Evolutionary conservation across 2,329 filamentous ascomycete species (phyloP), one percentile per base, ranked within the genome.

Genomic region (Pezicula radicicola): DNA sequence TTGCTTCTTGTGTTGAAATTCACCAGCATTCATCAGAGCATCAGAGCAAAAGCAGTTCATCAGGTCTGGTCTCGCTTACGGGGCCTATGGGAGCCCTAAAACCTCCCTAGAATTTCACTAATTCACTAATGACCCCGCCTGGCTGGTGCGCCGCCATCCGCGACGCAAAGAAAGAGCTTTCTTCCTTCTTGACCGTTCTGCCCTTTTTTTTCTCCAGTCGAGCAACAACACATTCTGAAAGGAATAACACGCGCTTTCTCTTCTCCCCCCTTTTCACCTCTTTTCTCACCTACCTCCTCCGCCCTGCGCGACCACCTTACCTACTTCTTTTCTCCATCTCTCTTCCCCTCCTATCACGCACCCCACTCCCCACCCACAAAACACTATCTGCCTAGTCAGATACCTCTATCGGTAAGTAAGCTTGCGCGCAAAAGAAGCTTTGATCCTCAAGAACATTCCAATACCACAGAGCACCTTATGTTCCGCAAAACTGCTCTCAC

Each of bases 211-310:
- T 33, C 30, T 33, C 30, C 12, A 13, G 9, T 33, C 12, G 30
- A 10, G 9, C 30, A 25, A 33, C 30, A 33, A 33, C 37, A 10
- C 15, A 16, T 40, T 21, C 37, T 3, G 37, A 40, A 10, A 36
- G 47, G 42, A 37, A 49, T n/a, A 47, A 52, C 53, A 50, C 53
- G 39, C 48, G 56, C 53, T 47, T 55, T 54, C 51, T 43, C 55
- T 55, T 51, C 52, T 60, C 49, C 46, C 42, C 46, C 51, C 49
- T 53, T 55, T 49, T 54, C 54, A 56, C 52, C 51, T 61, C 49
- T 53, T 41, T 44, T 45, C 44, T 50, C 46, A 46, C 50, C 35
- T 48, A 27, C 49, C 48, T 48, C 21, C 33, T 42, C 52, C 52
- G 40, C 42, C 48, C 45, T 40, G 42, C 49, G 35, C 42, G 19